Evolutionary conservation across 345 rosid species (phyloP).

Genomic region (Adansonia digitata): DNA sequence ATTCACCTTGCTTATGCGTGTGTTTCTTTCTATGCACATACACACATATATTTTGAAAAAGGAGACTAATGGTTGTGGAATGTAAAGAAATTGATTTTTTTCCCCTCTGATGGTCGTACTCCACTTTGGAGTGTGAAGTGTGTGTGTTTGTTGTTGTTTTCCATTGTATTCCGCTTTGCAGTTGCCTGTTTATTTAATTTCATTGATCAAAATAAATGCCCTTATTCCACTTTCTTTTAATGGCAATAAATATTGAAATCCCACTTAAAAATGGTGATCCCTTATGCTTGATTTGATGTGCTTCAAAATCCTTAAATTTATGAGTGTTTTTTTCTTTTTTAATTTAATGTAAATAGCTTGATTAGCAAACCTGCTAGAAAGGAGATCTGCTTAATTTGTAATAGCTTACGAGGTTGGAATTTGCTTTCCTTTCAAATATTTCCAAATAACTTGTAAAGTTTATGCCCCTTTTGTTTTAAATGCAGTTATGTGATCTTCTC

Average conservation of each 20-base stretch:
- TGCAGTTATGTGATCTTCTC: constrained; percentile 80
- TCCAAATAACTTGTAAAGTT: background rate
- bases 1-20: background rate
- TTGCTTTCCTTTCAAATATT: background rate
- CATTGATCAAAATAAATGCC: background rate
- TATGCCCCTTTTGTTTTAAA: background rate
- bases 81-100: background rate
- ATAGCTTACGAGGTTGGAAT: background rate
- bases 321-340: background rate
- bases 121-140: background rate
- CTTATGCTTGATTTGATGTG: background rate
- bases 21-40: background rate
- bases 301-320: background rate
- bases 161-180: background rate
- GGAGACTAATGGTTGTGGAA: too few species aligned
- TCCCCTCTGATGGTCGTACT: background rate
- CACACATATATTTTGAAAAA: background rate
- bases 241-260: constrained; percentile 1
- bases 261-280: background rate
- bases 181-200: background rate
- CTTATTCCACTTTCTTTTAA: background rate
- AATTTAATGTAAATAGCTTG: background rate
- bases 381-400: background rate
- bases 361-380: background rate
- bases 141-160: background rate